Conservation (phyloP, 441 rosid species). For the Bocquillonia castaneifolia region DNA sequence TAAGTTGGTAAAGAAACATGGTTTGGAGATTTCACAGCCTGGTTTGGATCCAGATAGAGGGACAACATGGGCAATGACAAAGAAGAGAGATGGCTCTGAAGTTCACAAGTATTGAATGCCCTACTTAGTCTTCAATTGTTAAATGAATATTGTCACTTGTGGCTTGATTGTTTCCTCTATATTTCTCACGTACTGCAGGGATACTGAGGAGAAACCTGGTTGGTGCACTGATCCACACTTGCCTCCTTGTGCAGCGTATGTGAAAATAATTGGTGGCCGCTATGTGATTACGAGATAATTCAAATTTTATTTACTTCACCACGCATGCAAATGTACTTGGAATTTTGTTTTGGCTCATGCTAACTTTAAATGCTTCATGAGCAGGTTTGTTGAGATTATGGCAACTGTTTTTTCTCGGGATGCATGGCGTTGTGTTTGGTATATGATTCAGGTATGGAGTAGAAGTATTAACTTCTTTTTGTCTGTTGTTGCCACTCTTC, state of each 20-base stretch:
- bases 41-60: constrained; percentile 76
- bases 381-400: constrained; percentile 96
- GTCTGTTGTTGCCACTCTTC: constrained; percentile 1
- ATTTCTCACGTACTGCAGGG: constrained; percentile 37
- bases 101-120: constrained; percentile 62
- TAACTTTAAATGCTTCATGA: constrained; percentile 11
- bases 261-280: constrained; percentile 10
- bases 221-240: constrained; percentile 74
- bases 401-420: constrained; percentile 88
- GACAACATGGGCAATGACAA: constrained; percentile 98
- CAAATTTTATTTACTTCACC: background rate
- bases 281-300: constrained; percentile 4
- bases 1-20: constrained; percentile 67
- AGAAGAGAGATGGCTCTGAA: constrained; percentile 63
- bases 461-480: background rate
- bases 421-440: constrained; percentile 96
- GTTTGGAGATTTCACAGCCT: constrained; percentile 96
- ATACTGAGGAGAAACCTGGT: constrained; percentile 75
- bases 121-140: background rate
- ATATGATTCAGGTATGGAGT: constrained; percentile 76
- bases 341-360: constrained; percentile 2
- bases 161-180: constrained; percentile 18
- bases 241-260: constrained; percentile 99
- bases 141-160: constrained; percentile 2
- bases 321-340: background rate